Base-by-base conservation (phyloP, 768 basidiomycete genomes). In the Lactarius sp. region DNA sequence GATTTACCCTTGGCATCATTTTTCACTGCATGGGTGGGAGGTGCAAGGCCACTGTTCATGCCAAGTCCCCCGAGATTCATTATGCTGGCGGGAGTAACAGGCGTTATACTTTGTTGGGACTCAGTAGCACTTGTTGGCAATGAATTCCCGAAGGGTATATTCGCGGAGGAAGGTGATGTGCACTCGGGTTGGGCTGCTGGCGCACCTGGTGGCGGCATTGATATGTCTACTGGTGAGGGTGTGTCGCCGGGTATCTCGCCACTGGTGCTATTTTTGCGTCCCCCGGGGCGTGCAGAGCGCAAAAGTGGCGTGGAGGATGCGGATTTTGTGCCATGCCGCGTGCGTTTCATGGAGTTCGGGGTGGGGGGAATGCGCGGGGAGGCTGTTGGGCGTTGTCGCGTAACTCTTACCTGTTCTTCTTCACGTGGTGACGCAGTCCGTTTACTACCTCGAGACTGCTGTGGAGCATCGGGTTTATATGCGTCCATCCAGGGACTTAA, bases 41-140 rank as follows among this genome's bases (percentile, higher is more conserved):
- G 78, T 5, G 78, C 71, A 41, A 80, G 72, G 34, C 78, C 73
- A 52, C 75, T 83, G 53, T 80, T 78, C 56, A 82, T 76, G 6
- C 85, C 83, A 2, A 88, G 73, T 42, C 82, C 76, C 3, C 87
- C 86, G 7, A 98, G 79, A 67, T 95, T 95, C 91, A 98, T 92
- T 71, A 98, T 88, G 62, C 85, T 90, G 0, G 92, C 89, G 0
- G 95, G 95, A 0, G 95, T 97, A 50, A 93, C 92, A 6, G 95
- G 95, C 5, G 79, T 83, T 65, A 85, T 72, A 64, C 77, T 79
- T 72, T 72, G 71, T 7, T 57, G 65, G 31, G 69, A 70, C 42
- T 64, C 68, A 1, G 65, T 27, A 52, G 66, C 60, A 36, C 61
- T 46, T 27, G 62, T 18, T 6, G 66, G 57, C 0, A 62, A 41